phyloP scores from a whole-genome alignment of 78 protist genomes.

The Anaeramoeba ignava region DNA sequence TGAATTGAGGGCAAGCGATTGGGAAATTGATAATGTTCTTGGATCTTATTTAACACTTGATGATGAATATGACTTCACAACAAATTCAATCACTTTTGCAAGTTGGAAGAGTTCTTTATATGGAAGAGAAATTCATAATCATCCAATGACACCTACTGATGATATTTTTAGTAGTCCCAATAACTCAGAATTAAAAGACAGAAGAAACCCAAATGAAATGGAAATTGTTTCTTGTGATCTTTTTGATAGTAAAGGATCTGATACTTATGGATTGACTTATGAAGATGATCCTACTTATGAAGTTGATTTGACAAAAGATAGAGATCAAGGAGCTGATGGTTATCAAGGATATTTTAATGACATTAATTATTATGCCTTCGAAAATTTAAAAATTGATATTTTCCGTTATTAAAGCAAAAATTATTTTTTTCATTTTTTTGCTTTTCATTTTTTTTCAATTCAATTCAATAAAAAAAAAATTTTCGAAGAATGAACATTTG shows the following conservation, averaged over 20 bases:
- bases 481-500: too few relatives aligned
- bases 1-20: not conserved
- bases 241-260: not conserved
- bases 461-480: too few relatives aligned
- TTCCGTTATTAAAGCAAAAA: too few relatives aligned
- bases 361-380: too few relatives aligned
- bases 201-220: not conserved
- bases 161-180: not conserved
- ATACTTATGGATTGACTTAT: not conserved
- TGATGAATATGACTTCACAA: not conserved
- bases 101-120: not conserved
- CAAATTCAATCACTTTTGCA: not conserved
- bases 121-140: not conserved
- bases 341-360: too few relatives aligned
- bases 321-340: too few relatives aligned
- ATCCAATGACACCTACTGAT: not conserved
- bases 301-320: not conserved
- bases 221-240: not conserved
- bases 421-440: too few relatives aligned
- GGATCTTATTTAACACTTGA: not conserved
- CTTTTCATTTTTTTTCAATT: too few relatives aligned
- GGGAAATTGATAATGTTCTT: not conserved
- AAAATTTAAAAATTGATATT: too few relatives aligned
- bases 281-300: not conserved
- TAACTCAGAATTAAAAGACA: not conserved